phyloP scores from a whole-genome alignment of 805 yeast species.

The Saccharomycopsis microspora region DNA sequence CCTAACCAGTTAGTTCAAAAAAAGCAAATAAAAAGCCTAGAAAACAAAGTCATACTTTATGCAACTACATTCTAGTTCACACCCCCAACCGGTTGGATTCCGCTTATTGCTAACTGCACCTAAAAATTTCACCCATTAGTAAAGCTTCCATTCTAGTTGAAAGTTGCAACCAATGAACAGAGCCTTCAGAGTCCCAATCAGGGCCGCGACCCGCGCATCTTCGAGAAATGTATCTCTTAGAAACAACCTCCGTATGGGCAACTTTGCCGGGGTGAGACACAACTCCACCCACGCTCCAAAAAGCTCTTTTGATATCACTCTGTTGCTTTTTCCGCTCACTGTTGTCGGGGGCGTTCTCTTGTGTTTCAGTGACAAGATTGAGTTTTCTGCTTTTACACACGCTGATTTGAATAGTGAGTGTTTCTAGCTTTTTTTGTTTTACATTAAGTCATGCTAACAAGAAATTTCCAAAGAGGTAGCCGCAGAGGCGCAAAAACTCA shows the following conservation, averaged over 20 bases:
- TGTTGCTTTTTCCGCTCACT: constrained; percentile 7
- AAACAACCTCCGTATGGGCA: not conserved
- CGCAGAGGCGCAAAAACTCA: too few species aligned
- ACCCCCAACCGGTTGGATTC: too few species aligned
- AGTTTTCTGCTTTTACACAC: not conserved
- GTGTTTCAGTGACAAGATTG: constrained; percentile 5
- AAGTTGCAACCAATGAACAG: too few species aligned
- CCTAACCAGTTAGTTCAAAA: too few species aligned
- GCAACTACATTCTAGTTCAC: too few species aligned
- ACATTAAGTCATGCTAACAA: too few species aligned
- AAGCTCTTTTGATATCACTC: not conserved
- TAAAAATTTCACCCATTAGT: too few species aligned
- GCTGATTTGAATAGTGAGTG: not conserved
- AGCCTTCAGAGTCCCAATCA: not conserved
- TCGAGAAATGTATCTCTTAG: not conserved
- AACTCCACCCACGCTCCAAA: not conserved
- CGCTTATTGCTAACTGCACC: too few species aligned
- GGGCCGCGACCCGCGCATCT: not conserved
- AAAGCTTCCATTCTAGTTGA: too few species aligned
- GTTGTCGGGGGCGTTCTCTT: constrained; percentile 2
- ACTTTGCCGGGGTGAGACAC: constrained; percentile 1
- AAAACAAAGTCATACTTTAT: too few species aligned
- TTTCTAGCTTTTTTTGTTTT: not conserved
- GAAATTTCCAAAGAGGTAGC: too few species aligned
- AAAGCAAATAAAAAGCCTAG: too few species aligned